Evolutionary conservation across 1,284 basidiomycete species (phyloP), one percentile per base, ranked within the genome.

Genomic region (Flammula alnicola): DNA sequence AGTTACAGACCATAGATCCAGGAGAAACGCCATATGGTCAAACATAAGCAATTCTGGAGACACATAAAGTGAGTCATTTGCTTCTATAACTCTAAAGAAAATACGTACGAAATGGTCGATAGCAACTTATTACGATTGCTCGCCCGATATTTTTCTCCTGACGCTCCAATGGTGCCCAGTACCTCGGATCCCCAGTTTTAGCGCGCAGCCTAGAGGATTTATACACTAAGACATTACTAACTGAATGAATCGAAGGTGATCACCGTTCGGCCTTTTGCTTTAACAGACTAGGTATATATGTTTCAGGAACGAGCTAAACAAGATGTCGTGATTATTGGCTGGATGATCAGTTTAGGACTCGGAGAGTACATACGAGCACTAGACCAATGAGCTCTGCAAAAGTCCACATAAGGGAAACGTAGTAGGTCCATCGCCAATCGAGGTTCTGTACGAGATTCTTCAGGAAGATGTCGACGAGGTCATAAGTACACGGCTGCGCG

Each of bases 361-460:
- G 9, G 30, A 11, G 12, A 27, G 10, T 5, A 67, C 75, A 44
- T 56, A 91, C 84, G 26, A 77, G 26, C 38, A 80, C 60, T 10
- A 87, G 62, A 0, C 75, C 67, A 6, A 80, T 31, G 8, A 69
- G 63, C 57, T 83, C 72, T 1, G 61, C 60, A 48, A 80, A 80
- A 5, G 74, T 73, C 84, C 84, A 88, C 30, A 87, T 86, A 2
- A 85, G 61, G 41, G 86, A n/a, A 20, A 87, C 68, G 50, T 84
- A 80, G 65, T 85, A 93, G 0, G 87, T 89, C 91, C 90, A 93
- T 44, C 86, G 70, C 91, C 91, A 94, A 48, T 78, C 56, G 0
- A 80, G 58, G 56, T 88, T 75, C 76, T 84, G 71, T n/a, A 12
- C 26, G 27, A 27, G 56, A 12, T n/a, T 23, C 1, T 38, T n/a